These are phyloP conservation scores for Cerrena zonata DNA, from an alignment of 1,284 basidiomycete species.

Conservation along the genomic window DNA sequence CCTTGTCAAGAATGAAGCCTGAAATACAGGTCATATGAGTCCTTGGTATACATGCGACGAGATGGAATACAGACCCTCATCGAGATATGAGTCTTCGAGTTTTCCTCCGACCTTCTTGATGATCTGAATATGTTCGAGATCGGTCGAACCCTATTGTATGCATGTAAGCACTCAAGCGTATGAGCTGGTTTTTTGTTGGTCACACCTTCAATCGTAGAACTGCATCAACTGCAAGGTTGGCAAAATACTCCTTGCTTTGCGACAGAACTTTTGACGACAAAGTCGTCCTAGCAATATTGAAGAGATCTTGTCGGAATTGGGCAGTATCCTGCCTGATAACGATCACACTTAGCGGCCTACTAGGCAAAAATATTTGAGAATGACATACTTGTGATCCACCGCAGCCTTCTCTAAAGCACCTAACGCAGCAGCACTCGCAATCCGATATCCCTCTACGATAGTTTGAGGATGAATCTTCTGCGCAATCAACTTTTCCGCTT, in stretches of 20 bases:
- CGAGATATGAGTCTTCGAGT: constrained; percentile 95
- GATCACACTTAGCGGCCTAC: not conserved
- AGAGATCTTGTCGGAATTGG: constrained; percentile 82
- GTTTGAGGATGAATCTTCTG: constrained; percentile 97
- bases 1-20: constrained; percentile 97
- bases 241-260: constrained; percentile 98
- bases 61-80: constrained; percentile 66
- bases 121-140: constrained; percentile 98
- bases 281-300: constrained; percentile 96
- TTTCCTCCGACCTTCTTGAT: constrained; percentile 99
- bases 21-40: not conserved
- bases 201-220: constrained; percentile 85
- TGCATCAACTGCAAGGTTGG: constrained; percentile 95
- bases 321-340: constrained; percentile 57
- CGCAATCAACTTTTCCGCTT: constrained; percentile 92
- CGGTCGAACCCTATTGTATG: constrained; percentile 73
- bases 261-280: constrained; percentile 94
- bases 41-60: constrained; percentile 23
- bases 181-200: not conserved
- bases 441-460: constrained; percentile 97
- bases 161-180: not conserved
- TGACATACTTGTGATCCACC: constrained; percentile 75
- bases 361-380: not conserved
- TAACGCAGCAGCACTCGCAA: constrained; percentile 84
- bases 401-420: constrained; percentile 79